Evolutionary conservation across 1,284 basidiomycete species (phyloP), one percentile per base, ranked within the genome.

Genomic region (Porodaedalea pini): DNA sequence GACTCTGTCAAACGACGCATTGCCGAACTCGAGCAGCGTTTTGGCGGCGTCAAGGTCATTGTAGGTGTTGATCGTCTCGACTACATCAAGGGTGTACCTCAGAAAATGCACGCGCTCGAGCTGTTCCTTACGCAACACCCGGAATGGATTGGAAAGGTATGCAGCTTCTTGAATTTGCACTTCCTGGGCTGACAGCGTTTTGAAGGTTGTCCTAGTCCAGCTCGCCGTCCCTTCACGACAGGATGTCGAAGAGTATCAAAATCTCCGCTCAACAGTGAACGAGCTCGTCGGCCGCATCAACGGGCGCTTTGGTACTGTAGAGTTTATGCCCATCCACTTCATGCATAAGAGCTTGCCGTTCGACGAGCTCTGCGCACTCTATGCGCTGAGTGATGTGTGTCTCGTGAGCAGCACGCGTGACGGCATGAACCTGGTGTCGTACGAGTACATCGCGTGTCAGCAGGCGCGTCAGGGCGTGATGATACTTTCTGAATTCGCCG

Each of bases 391-490:
- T 69, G 97, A 99, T 68, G 97, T 95, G 17, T 98, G 96, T 70
- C 77, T 99, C 45, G 93, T 99, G 56, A 94, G 93, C 13, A 91
- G 87, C 68, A 99, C 97, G 6, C 78, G 96, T 45, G 96, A 99
- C 68, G 96, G 96, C 44, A 99, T 99, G 97, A 99, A 99, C 73
- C 77, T 99, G 68, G 95, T 95, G n/a, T 97, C 95, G 8, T 99
- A 99, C 75, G 97, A 99, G 72, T 99, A 99, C 72, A 90, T 98
- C 66, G 94, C 96, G 0, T 95, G 93, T 66, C 97, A 99, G 70
- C 85, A 92, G 66, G 85, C 90, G 54, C 82, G 88, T 15, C 92
- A 98, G 66, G 97, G 96, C 39, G 92, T 92, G 10, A 94, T 99
- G 90, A 96, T 99, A 68, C 80, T 99, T 7, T 98, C 94, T 60